phyloP scores from a whole-genome alignment of 768 basidiomycete species.

The Tephrocybe rancida region DNA sequence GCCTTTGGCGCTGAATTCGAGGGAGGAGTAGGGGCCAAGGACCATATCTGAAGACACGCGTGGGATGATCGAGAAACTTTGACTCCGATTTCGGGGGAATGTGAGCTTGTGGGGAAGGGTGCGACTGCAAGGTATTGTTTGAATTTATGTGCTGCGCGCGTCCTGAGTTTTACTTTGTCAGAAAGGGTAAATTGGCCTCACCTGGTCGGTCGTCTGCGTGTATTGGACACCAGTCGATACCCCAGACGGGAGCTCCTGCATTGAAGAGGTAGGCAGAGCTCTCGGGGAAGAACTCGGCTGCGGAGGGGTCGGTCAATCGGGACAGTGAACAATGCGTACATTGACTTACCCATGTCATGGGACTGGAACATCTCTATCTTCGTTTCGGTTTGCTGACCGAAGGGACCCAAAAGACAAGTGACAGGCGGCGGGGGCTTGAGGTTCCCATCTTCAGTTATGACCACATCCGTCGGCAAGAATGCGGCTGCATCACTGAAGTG shows the following conservation, averaged over 20 bases:
- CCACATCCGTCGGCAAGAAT: constrained; percentile 61
- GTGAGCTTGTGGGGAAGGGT: constrained; percentile 64
- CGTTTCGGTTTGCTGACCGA: constrained; percentile 50
- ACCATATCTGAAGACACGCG: constrained; percentile 91
- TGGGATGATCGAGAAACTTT: constrained; percentile 54
- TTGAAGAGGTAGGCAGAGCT: constrained; percentile 75
- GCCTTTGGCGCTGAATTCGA: background rate
- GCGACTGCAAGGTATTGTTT: constrained; percentile 87
- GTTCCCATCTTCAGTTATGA: constrained; percentile 51
- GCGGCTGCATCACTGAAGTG: constrained; percentile 50
- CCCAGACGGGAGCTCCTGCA: constrained; percentile 90
- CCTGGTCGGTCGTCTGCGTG: constrained; percentile 57
- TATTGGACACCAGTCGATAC: constrained; percentile 91
- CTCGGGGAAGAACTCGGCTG: constrained; percentile 63
- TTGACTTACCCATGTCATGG: constrained; percentile 55
- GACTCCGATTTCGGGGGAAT: constrained; percentile 68
- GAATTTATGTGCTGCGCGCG: constrained; percentile 57
- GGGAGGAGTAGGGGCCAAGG: constrained; percentile 30
- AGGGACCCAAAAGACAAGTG: constrained; percentile 68
- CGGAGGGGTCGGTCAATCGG: background rate
- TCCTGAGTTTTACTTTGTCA: constrained; percentile 1
- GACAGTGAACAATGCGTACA: constrained; percentile 1
- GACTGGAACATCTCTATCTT: constrained; percentile 59
- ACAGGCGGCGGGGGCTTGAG: constrained; percentile 56
- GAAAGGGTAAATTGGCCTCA: constrained; percentile 29